Evolutionary conservation across 495 filamentous ascomycete species (phyloP), one percentile per base, ranked within the genome.

Genomic region (Daldinia childiae): DNA sequence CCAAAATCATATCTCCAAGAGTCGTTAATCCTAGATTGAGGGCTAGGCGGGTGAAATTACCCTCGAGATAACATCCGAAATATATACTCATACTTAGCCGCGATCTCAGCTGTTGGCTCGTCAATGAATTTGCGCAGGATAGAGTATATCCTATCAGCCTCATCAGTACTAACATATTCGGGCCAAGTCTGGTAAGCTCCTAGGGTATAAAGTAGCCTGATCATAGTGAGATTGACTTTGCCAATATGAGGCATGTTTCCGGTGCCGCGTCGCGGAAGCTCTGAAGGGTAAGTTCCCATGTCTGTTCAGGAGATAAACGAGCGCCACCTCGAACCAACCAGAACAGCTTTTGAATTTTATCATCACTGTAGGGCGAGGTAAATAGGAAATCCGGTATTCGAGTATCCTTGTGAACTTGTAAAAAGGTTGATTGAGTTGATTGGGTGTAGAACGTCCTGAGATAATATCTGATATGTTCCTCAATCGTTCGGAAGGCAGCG

Each of bases 271-370:
- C 32, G 4, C 36, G 55, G 27, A 68, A 78, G 6, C 41, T 60
- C 52, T 73, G 24, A 6, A 32, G 59, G 15, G 71, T 74, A 24
- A 79, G 52, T 66, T 83, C 81, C 82, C 81, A 82, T 1, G 68
- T 78, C 15, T 79, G 75, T 19, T 54, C 45, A 0, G 21, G 19
- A 8, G 59, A 27, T 21, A 79, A 19, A 0, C 17, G 51, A 21
- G 77, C 78, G 0, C 81, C 78, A 8, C 60, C 75, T 30, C 74
- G 80, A 14, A 78, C 39, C 14, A 81, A 43, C 82, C 82, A 84
- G 67, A 77, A 82, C 0, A 79, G 59, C 52, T 79, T 75, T 66
- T 76, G 75, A 5, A 75, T 63, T 1, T 57, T 64, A 1, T 76
- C 64, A 55, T 75, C 75, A 24, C 68, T 55, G 27, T 61, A 72